Conservation (phyloP, 2,329 filamentous ascomycete genomes). For the Beauveria scarabaeidicola region DNA sequence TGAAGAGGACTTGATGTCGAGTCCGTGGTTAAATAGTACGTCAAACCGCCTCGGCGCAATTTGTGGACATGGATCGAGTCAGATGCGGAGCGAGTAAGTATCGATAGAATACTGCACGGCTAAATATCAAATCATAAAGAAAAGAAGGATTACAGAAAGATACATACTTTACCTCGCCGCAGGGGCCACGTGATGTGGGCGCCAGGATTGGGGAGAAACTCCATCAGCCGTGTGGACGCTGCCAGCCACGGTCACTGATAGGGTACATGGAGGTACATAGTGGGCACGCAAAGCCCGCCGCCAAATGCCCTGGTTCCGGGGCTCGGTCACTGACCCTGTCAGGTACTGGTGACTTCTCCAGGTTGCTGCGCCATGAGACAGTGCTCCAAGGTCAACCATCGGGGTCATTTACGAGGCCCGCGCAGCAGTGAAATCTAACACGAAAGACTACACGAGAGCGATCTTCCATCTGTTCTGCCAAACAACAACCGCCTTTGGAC, state of each 20-base stretch:
- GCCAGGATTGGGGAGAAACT: background rate
- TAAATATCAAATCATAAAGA: background rate
- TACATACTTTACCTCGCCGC: background rate
- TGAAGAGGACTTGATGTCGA: too few species aligned
- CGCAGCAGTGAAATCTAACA: background rate
- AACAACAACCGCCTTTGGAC: background rate
- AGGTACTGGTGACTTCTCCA: conserved; percentile 11
- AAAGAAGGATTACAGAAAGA: background rate
- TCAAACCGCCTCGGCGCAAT: background rate
- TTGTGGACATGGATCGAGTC: too few species aligned
- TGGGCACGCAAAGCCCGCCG: background rate
- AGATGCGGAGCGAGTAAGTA: too few species aligned
- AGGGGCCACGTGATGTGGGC: conserved; percentile 5
- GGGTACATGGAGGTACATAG: conserved; percentile 7
- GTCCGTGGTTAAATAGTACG: too few species aligned
- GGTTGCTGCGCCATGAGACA: conserved; percentile 5
- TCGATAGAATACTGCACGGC: too few species aligned
- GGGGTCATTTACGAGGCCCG: conserved; percentile 3
- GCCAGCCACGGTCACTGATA: background rate
- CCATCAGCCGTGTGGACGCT: background rate
- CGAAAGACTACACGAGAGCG: background rate
- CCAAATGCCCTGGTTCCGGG: conserved; percentile 7
- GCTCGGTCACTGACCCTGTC: background rate
- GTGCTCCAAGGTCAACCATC: conserved; percentile 7
- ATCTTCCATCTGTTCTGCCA: background rate